Evolutionary conservation across 768 basidiomycete species (phyloP).

Genomic region (Hebeloma cylindrosporum): DNA sequence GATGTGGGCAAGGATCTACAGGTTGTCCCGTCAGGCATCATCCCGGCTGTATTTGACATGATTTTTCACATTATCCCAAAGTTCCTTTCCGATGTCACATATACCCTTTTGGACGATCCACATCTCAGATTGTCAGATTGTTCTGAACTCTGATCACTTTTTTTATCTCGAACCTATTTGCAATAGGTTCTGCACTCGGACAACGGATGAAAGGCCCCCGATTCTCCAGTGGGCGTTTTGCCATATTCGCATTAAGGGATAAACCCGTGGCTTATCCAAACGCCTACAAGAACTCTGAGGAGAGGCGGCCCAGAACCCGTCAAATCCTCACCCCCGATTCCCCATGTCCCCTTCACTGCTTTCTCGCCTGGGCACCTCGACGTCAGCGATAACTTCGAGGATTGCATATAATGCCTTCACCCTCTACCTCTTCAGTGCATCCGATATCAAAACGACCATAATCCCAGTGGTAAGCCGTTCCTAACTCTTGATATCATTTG

Average conservation of each 20-base stretch:
- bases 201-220: conserved; percentile 12
- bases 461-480: conserved; percentile 43
- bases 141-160: conserved; percentile 6
- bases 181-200: conserved; percentile 11
- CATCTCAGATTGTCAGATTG: conserved; percentile 12
- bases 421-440: conserved; percentile 42
- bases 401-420: conserved; percentile 23
- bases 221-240: conserved; percentile 12
- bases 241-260: conserved; percentile 17
- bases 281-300: conserved; percentile 13
- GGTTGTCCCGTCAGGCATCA: no score
- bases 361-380: conserved; percentile 9
- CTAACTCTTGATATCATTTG: background rate
- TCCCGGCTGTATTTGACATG: conserved; percentile 1
- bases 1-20: no score
- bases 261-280: conserved; percentile 14
- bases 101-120: conserved; percentile 9
- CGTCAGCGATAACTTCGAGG: conserved; percentile 6
- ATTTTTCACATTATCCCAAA: conserved; percentile 10
- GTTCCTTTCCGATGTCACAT: conserved; percentile 1
- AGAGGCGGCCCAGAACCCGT: conserved; percentile 2
- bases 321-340: conserved; percentile 8
- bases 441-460: conserved; percentile 47
- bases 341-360: conserved; percentile 15
- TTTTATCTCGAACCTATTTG: conserved; percentile 14